Percentiles rank a stretch among this genome's conserved stretches.
These are phyloP conservation scores for Pseudozyma thailandica DNA, from an alignment of 1,284 basidiomycete genomes.

Conservation along the genomic window DNA sequence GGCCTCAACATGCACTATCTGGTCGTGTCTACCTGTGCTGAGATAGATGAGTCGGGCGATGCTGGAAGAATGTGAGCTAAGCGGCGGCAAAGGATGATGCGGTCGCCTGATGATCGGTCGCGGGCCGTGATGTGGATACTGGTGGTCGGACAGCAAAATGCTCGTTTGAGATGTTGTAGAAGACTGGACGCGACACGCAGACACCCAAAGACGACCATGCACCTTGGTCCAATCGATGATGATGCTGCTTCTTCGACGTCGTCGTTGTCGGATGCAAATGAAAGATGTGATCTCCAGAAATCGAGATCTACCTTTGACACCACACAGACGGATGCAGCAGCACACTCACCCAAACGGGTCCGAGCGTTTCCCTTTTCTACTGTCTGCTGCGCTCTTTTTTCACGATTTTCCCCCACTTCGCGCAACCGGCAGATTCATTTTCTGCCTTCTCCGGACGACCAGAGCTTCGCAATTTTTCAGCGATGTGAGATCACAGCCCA, in stretches of 20 bases:
- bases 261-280: slow-evolving; percentile 8
- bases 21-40: too few relatives aligned
- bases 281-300: not conserved
- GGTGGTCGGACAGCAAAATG: not conserved
- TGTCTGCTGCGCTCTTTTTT: not conserved
- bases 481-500: too few relatives aligned
- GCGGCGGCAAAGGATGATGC: too few relatives aligned
- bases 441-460: slow-evolving; percentile 1
- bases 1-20: slow-evolving; percentile 4
- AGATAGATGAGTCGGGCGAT: not conserved
- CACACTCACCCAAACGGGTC: slow-evolving; percentile 24
- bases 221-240: not conserved
- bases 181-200: slow-evolving; percentile 1
- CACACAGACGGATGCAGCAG: slow-evolving; percentile 9
- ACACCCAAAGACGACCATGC: slow-evolving; percentile 9
- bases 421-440: too few relatives aligned
- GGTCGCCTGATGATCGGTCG: too few relatives aligned
- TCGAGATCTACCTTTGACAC: not conserved
- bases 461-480: too few relatives aligned
- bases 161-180: not conserved
- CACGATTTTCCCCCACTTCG: not conserved
- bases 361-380: slow-evolving; percentile 12
- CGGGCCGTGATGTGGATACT: too few relatives aligned
- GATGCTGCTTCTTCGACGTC: not conserved
- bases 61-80: too few relatives aligned